Evolutionary conservation across 768 basidiomycete species (phyloP), one percentile per base, ranked within the genome.

Genomic region (Hydnomerulius pinastri): DNA sequence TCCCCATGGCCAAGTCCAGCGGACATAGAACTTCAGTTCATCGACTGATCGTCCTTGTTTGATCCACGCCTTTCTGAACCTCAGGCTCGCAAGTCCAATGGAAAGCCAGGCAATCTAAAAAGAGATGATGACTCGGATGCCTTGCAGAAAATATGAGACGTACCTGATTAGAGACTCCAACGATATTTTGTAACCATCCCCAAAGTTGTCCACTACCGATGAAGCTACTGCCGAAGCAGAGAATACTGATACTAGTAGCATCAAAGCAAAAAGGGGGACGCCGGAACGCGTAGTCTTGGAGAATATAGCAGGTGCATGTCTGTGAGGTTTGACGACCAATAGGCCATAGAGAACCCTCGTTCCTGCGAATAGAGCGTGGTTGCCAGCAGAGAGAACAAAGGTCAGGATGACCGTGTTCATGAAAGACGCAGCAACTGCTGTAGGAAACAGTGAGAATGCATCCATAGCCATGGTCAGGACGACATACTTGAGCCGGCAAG

Each of bases 321-420:
- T 74, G 18, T 74, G 75, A 13, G 75, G 73, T 15, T 75, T 56
- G 4, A 73, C 74, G 7, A 80, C 72, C 3, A 88, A 76, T 18
- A 92, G 78, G 20, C 86, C 83, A 60, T 89, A 90, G 2, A 92
- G 76, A 2, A 92, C 86, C 36, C 91, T 80, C 1, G 89, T 91
- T 2, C 91, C 91, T 1, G 91, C 86, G 56, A 90, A 93, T 20
- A 93, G 72, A 0, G 91, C 91, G 59, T 93, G 91, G 57, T 92
- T 92, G 0, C 89, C 90, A 15, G 89, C 91, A 10, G 88, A 90
- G 32, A 92, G 72, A 17, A 90, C 90, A 0, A 89, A 91, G 0
- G 88, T 87, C 40, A 92, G 75, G 53, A 92, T 81, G 37, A 92
- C 89, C 1, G 89, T 81, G 63, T 93, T 92, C 87, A 93, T 91